Evolutionary conservation across 495 filamentous ascomycete species (phyloP).

Genomic region (Neurospora cerealis): DNA sequence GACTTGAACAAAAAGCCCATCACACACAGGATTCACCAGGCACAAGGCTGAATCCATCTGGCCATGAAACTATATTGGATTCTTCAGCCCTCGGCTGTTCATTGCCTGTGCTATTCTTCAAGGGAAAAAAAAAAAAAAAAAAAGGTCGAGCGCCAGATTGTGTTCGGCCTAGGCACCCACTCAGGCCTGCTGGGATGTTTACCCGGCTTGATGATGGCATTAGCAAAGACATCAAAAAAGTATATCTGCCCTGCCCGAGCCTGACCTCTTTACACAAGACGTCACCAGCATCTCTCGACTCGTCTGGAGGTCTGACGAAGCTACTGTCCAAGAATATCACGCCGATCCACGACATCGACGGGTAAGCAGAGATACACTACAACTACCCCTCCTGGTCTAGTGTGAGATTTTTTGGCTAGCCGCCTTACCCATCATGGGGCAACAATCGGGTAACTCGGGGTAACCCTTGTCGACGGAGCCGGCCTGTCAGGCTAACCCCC

Average conservation of each 20-base stretch:
- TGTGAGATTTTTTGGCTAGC: conserved; percentile 4
- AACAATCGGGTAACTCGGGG: neutral
- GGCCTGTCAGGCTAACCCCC: conserved; percentile 24
- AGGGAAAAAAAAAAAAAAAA: no score
- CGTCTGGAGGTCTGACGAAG: neutral
- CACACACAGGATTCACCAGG: neutral
- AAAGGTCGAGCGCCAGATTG: neutral
- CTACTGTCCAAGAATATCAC: conserved; percentile 1
- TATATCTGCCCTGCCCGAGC: neutral
- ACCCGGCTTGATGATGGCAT: neutral
- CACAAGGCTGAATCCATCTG: neutral
- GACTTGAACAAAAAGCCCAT: neutral
- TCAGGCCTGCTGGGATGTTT: neutral
- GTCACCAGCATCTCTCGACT: neutral
- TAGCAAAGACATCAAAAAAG: neutral
- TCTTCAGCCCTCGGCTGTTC: neutral
- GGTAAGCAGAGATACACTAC: neutral
- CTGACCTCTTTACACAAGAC: neutral
- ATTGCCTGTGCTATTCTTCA: neutral
- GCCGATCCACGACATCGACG: neutral
- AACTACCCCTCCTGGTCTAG: conserved; percentile 10
- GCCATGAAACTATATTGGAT: neutral
- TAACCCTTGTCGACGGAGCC: conserved; percentile 4
- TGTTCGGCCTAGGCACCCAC: neutral
- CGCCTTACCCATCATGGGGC: conserved; percentile 2